Conservation (phyloP, 306 rosid species). For the Cicer yamashitae region DNA sequence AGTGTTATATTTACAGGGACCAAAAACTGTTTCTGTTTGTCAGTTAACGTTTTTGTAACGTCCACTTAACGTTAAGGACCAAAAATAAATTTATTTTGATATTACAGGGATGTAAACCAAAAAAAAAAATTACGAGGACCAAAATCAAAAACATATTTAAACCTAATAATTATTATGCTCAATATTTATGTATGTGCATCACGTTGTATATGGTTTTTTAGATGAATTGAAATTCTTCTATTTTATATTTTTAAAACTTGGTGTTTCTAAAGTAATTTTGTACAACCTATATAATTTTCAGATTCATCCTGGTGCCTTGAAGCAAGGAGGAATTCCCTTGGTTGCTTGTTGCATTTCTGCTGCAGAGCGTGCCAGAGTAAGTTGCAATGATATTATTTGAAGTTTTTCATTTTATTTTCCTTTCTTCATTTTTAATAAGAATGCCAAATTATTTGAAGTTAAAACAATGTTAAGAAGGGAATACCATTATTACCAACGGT, state of each 20-base stretch:
- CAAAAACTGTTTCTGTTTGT: too few relatives aligned
- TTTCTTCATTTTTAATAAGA: neutral
- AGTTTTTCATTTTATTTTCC: neutral
- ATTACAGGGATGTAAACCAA: too few relatives aligned
- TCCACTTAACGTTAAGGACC: too few relatives aligned
- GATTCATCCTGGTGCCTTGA: slow-evolving; percentile 93
- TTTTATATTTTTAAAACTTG: slow-evolving; percentile 17
- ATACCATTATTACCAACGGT: too few relatives aligned
- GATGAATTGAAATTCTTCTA: slow-evolving; percentile 13
- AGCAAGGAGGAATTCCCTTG: slow-evolving; percentile 89
- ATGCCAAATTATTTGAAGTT: neutral
- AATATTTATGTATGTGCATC: slow-evolving; percentile 11
- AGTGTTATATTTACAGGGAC: too few relatives aligned
- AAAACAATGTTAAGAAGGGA: too few relatives aligned
- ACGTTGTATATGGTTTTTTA: neutral
- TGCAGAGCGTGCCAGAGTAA: slow-evolving; percentile 87
- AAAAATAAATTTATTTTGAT: too few relatives aligned
- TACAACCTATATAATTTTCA: slow-evolving; percentile 50
- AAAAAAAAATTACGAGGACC: too few relatives aligned
- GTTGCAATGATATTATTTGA: slow-evolving; percentile 47
- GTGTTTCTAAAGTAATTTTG: slow-evolving; percentile 39
- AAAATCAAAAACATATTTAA: too few relatives aligned
- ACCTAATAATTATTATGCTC: too few relatives aligned
- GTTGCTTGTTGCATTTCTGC: slow-evolving; percentile 90
- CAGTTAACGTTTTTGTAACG: too few relatives aligned